Evolutionary conservation across 306 rosid species (phyloP).

Genomic region (Mucuna pruriens): DNA sequence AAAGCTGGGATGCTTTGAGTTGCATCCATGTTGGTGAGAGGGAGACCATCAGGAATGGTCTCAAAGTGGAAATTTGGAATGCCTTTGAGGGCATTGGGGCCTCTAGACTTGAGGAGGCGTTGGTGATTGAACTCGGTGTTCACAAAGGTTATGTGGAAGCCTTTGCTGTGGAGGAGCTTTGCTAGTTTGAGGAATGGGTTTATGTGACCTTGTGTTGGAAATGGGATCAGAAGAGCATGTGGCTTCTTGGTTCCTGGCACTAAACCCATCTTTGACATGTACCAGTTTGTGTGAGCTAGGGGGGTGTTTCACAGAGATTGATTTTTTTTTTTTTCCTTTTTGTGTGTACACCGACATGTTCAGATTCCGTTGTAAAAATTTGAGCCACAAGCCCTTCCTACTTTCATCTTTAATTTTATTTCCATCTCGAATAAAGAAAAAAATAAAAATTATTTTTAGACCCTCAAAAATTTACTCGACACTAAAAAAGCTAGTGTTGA

Average conservation of each 20-base stretch:
- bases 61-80: constrained; percentile 42
- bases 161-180: constrained; percentile 45
- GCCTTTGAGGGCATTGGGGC: constrained; percentile 39
- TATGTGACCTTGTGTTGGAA: constrained; percentile 53
- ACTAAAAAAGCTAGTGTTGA: too few species aligned
- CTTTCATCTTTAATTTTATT: too few species aligned
- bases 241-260: constrained; percentile 27
- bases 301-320: too few species aligned
- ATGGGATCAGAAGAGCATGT: constrained; percentile 45
- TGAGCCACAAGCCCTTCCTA: too few species aligned
- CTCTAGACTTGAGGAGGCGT: constrained; percentile 45
- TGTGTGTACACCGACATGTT: too few species aligned
- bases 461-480: too few species aligned
- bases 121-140: constrained; percentile 52
- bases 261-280: not conserved
- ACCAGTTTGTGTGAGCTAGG: not conserved
- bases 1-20: constrained; percentile 48
- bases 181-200: constrained; percentile 53
- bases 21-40: constrained; percentile 37
- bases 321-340: too few species aligned
- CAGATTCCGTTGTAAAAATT: too few species aligned
- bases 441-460: too few species aligned
- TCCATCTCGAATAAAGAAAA: too few species aligned
- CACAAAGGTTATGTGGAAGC: constrained; percentile 52
- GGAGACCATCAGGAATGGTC: constrained; percentile 53